A percentile compares a stretch with the other conserved stretches of the same genome.
Evolutionary conservation across 176 grass and related monocot genomes (phyloP).

Genomic region (Hyparrhenia diplandra): DNA sequence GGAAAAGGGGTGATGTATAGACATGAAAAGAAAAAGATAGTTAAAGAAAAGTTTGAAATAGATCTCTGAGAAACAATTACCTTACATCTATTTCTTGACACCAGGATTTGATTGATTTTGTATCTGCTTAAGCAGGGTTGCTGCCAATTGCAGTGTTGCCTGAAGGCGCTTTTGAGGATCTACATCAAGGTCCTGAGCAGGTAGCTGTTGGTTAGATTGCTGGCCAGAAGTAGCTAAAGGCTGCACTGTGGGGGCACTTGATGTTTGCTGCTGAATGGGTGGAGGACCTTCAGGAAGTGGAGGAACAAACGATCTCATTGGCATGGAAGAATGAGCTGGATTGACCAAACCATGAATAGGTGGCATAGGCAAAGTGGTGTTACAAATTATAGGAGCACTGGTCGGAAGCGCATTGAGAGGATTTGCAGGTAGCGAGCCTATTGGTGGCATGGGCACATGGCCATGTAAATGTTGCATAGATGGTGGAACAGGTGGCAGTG

Average conservation of each 20-base stretch:
- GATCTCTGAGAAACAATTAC: constrained; percentile 46
- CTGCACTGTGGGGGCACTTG: constrained; percentile 37
- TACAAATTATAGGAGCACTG: constrained; percentile 31
- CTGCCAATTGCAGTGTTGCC: constrained; percentile 88
- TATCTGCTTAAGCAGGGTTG: constrained; percentile 85
- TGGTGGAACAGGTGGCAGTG: constrained; percentile 6
- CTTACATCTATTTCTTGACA: constrained; percentile 44
- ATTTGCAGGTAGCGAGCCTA: constrained; percentile 24
- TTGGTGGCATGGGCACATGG: neutral
- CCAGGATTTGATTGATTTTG: constrained; percentile 76
- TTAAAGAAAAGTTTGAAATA: too few relatives aligned
- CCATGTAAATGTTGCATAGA: constrained; percentile 24
- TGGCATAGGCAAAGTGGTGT: constrained; percentile 17
- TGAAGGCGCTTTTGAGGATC: constrained; percentile 88
- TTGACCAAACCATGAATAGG: constrained; percentile 6
- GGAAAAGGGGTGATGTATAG: too few relatives aligned
- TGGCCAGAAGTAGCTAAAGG: constrained; percentile 28
- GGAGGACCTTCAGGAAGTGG: constrained; percentile 48
- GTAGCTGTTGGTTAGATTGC: constrained; percentile 37
- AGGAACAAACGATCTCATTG: constrained; percentile 33
- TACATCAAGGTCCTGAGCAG: constrained; percentile 41
- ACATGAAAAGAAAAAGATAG: too few relatives aligned
- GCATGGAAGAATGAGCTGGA: constrained; percentile 43
- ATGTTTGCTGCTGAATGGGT: constrained; percentile 33
- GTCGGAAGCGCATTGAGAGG: neutral